Conservation (phyloP, 2,329 filamentous ascomycete genomes). For the Cladosporium sp. region DNA sequence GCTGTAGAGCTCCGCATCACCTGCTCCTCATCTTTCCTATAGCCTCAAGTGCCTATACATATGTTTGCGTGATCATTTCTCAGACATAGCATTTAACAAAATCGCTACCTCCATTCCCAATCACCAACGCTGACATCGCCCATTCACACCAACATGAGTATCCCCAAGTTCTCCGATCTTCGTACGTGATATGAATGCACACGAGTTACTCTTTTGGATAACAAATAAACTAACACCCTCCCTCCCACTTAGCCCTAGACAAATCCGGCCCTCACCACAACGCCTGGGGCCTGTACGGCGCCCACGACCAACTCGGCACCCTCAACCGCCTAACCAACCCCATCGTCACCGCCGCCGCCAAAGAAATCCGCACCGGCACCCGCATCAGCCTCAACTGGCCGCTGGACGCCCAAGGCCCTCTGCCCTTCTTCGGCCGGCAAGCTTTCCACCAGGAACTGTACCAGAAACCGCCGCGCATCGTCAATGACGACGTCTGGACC, state of each 20-base stretch:
- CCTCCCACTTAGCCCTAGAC: constrained; percentile 44
- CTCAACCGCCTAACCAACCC: constrained; percentile 62
- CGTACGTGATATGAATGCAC: constrained; percentile 26
- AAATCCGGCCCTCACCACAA: constrained; percentile 50
- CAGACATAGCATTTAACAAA: not conserved
- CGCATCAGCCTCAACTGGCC: constrained; percentile 64
- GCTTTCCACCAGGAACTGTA: constrained; percentile 58
- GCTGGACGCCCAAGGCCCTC: constrained; percentile 55
- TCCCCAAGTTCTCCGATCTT: constrained; percentile 35
- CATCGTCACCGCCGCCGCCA: constrained; percentile 40
- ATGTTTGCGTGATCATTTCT: not conserved
- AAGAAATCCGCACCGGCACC: constrained; percentile 57
- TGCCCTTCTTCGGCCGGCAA: constrained; percentile 59
- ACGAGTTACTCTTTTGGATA: not conserved
- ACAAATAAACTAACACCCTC: constrained; percentile 26
- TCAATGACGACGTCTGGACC: constrained; percentile 63
- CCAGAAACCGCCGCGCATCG: constrained; percentile 53
- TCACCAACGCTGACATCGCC: not conserved
- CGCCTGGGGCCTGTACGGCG: constrained; percentile 46
- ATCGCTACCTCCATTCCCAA: not conserved
- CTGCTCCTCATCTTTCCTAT: not conserved
- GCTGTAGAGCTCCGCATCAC: constrained; percentile 7
- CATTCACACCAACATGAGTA: constrained; percentile 16
- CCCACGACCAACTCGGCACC: constrained; percentile 60
- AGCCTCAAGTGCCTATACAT: not conserved